phyloP scores from a whole-genome alignment of 441 rosid genomes.

The Omphalea diandra region DNA sequence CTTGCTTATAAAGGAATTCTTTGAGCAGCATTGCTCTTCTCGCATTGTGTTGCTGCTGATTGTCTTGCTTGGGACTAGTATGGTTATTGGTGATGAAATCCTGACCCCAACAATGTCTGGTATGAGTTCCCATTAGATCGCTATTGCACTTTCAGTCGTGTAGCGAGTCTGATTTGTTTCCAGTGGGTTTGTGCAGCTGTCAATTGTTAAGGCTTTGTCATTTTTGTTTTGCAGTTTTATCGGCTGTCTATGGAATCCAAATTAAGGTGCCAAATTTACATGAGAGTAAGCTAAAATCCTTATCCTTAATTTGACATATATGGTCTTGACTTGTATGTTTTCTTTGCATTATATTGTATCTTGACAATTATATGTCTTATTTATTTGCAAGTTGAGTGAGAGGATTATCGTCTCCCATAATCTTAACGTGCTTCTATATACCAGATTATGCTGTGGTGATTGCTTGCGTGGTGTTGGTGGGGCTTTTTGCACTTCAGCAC shows the following conservation, averaged over 20 bases:
- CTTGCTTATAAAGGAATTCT: slow-evolving; percentile 20
- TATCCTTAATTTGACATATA: neutral
- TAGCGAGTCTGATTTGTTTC: neutral
- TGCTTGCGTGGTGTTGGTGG: slow-evolving; percentile 37
- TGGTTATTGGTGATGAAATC: slow-evolving; percentile 43
- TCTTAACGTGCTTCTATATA: neutral
- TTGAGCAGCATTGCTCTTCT: slow-evolving; percentile 17
- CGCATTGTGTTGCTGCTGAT: slow-evolving; percentile 29
- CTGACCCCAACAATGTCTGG: slow-evolving; percentile 45
- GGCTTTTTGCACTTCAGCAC: slow-evolving; percentile 42
- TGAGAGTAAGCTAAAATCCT: slow-evolving; percentile 25
- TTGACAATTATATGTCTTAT: neutral
- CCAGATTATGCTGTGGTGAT: slow-evolving; percentile 23
- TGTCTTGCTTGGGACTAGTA: slow-evolving; percentile 38
- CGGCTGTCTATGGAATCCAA: slow-evolving; percentile 35
- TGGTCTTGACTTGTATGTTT: neutral
- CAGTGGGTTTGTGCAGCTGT: neutral
- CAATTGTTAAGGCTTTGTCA: neutral
- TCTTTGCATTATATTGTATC: neutral
- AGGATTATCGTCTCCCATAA: neutral
- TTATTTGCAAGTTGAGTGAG: neutral
- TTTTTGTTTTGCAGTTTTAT: slow-evolving; percentile 28
- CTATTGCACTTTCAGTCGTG: too few relatives aligned
- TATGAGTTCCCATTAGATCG: neutral
- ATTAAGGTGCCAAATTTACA: slow-evolving; percentile 30